These are phyloP conservation scores for Sporothrix pallida DNA, from an alignment of 2,329 filamentous ascomycete species.

Conservation along the genomic window DNA sequence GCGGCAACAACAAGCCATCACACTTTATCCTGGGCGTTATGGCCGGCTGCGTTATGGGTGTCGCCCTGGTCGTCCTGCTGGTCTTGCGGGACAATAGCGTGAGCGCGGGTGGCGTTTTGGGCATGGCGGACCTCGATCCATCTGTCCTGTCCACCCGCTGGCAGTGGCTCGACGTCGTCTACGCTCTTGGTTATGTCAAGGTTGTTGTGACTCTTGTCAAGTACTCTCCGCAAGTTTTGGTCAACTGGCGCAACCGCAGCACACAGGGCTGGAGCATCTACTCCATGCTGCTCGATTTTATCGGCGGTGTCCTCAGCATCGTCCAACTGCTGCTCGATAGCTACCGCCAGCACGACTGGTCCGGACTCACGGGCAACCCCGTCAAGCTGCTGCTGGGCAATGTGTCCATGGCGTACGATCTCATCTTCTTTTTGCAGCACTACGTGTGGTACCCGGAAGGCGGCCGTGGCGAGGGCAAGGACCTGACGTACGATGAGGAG, in stretches of 20 bases:
- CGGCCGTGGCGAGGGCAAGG: conserved; percentile 39
- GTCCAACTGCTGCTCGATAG: conserved; percentile 84
- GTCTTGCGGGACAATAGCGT: conserved; percentile 46
- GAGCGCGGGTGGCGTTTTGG: conserved; percentile 34
- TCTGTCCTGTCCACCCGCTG: conserved; percentile 49
- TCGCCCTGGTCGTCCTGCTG: conserved; percentile 57
- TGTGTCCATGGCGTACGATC: conserved; percentile 83
- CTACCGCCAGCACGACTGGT: conserved; percentile 84
- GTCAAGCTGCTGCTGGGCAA: conserved; percentile 88
- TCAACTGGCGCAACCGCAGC: conserved; percentile 83
- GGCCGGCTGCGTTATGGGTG: conserved; percentile 68
- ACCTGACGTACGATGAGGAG: neutral
- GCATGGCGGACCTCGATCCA: conserved; percentile 41
- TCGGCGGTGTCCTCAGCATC: conserved; percentile 81
- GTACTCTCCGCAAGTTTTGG: conserved; percentile 84
- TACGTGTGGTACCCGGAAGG: conserved; percentile 72
- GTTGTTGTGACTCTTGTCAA: conserved; percentile 87
- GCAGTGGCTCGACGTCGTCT: conserved; percentile 68
- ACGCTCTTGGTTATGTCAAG: conserved; percentile 84
- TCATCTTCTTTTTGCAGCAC: conserved; percentile 87
- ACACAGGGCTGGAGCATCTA: conserved; percentile 87
- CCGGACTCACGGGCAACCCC: conserved; percentile 86
- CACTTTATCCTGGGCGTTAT: conserved; percentile 71
- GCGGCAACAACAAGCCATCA: conserved; percentile 62
- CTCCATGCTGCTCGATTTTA: conserved; percentile 82